Percentiles rank a stretch among this genome's conserved stretches.
Evolutionary conservation across 768 basidiomycete species (phyloP).

Genomic region (Psilocybe subaeruginosa): DNA sequence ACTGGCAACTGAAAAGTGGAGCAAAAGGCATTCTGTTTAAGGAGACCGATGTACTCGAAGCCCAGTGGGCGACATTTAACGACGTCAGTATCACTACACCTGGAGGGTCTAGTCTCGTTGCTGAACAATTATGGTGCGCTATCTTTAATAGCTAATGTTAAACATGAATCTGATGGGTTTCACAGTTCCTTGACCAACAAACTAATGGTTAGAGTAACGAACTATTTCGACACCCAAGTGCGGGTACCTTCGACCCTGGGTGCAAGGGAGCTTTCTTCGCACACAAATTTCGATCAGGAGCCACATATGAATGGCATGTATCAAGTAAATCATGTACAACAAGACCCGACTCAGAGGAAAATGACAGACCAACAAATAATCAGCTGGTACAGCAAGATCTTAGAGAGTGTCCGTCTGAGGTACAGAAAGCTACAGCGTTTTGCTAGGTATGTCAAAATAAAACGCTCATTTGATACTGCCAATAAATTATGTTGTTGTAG

Average conservation of each 20-base stretch:
- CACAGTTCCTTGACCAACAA: conserved; percentile 88
- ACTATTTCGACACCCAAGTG: conserved; percentile 95
- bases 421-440: conserved; percentile 95
- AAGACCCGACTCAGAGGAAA: conserved; percentile 39
- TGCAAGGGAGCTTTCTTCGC: conserved; percentile 13
- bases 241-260: conserved; percentile 64
- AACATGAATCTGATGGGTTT: neutral
- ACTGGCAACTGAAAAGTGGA: conserved; percentile 94
- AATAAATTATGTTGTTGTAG: conserved; percentile 33
- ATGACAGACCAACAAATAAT: conserved; percentile 87
- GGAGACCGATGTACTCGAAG: conserved; percentile 97
- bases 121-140: conserved; percentile 91
- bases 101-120: conserved; percentile 88
- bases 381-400: conserved; percentile 89
- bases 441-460: conserved; percentile 61
- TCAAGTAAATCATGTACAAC: conserved; percentile 36
- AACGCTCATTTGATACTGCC: conserved; percentile 2
- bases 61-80: conserved; percentile 94
- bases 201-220: conserved; percentile 89
- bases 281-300: conserved; percentile 11
- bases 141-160: neutral
- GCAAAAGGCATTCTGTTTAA: conserved; percentile 94
- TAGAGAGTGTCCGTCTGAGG: conserved; percentile 89
- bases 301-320: conserved; percentile 12
- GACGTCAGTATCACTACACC: conserved; percentile 87